Conservation (phyloP, 805 yeast genomes). For the Candida ulmi region DNA sequence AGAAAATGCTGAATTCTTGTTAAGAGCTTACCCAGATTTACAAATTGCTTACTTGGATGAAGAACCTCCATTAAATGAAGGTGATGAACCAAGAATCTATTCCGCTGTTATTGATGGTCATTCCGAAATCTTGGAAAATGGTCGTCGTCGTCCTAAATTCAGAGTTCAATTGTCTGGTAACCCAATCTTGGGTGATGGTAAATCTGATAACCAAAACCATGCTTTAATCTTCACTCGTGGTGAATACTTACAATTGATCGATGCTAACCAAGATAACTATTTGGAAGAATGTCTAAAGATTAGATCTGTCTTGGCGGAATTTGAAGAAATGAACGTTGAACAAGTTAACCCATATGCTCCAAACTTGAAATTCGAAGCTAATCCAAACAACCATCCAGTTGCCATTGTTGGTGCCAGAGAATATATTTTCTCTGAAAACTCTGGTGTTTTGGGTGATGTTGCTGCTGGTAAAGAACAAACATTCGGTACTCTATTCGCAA, state of each 20-base stretch:
- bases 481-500: slow-evolving; percentile 77
- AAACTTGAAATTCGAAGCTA: slow-evolving; percentile 48
- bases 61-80: slow-evolving; percentile 71
- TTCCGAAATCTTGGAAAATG: slow-evolving; percentile 65
- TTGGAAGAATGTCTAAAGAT: slow-evolving; percentile 81
- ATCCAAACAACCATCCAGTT: slow-evolving; percentile 53
- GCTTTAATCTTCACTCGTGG: slow-evolving; percentile 77
- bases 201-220: slow-evolving; percentile 83
- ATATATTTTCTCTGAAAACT: slow-evolving; percentile 79
- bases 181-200: slow-evolving; percentile 85
- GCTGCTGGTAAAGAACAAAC: slow-evolving; percentile 92
- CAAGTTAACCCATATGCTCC: slow-evolving; percentile 82
- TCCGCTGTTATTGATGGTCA: slow-evolving; percentile 80
- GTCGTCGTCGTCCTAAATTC: slow-evolving; percentile 71
- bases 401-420: slow-evolving; percentile 87
- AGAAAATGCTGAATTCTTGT: slow-evolving; percentile 74
- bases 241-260: slow-evolving; percentile 78
- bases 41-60: slow-evolving; percentile 93
- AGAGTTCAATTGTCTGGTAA: slow-evolving; percentile 77
- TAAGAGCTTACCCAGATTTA: slow-evolving; percentile 79
- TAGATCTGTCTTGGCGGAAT: slow-evolving; percentile 76
- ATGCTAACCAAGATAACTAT: slow-evolving; percentile 84
- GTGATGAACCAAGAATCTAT: slow-evolving; percentile 66
- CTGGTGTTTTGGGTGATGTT: slow-evolving; percentile 82
- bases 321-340: slow-evolving; percentile 71